phyloP scores from a whole-genome alignment of 2,329 filamentous ascomycete species.

The Aspergillus texensis region DNA sequence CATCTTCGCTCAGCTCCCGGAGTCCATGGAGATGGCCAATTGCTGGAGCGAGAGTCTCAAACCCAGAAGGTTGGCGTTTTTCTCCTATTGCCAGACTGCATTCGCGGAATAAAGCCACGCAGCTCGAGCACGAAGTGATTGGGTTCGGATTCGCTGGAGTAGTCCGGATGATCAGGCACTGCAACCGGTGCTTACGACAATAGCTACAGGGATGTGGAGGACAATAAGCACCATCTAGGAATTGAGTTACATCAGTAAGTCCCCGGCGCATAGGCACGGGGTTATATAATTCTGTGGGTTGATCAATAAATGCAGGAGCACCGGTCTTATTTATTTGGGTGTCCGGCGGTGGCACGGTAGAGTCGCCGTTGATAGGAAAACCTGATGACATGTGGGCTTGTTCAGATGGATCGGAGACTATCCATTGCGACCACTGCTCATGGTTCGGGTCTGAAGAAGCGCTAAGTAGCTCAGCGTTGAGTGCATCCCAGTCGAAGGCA shows the following conservation, averaged over 20 bases:
- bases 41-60: slow-evolving; percentile 52
- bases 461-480: neutral
- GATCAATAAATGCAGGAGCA: neutral
- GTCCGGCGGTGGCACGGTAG: neutral
- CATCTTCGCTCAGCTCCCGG: slow-evolving; percentile 40
- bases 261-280: neutral
- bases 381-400: neutral
- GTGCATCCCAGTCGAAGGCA: slow-evolving; percentile 16
- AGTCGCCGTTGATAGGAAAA: neutral
- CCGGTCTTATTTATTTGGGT: neutral
- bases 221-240: slow-evolving; percentile 46
- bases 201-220: slow-evolving; percentile 49
- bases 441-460: neutral
- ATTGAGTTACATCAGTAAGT: slow-evolving; percentile 33
- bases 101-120: slow-evolving; percentile 54
- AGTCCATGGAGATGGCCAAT: slow-evolving; percentile 55
- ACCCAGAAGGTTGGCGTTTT: slow-evolving; percentile 50
- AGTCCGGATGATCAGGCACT: slow-evolving; percentile 54
- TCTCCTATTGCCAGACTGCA: slow-evolving; percentile 52
- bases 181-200: slow-evolving; percentile 49
- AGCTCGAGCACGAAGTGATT: slow-evolving; percentile 52
- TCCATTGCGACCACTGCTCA: neutral
- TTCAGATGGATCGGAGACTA: neutral
- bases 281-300: neutral
- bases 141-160: slow-evolving; percentile 54